Base-by-base conservation (phyloP, 345 rosid species). In the Gossypium stocksii region DNA sequence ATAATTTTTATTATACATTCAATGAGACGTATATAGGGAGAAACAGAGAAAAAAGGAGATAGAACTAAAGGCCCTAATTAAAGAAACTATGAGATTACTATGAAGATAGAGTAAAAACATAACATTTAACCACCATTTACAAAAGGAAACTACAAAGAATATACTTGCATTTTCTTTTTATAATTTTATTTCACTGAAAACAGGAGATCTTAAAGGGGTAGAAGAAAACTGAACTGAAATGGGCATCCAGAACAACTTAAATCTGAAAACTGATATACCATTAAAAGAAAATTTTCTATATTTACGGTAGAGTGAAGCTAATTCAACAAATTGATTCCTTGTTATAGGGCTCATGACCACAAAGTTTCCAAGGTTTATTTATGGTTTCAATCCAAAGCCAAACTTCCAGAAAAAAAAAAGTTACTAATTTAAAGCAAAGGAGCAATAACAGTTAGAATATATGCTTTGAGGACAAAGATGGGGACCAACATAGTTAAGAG, bases 261-360 rank as follows among this genome's bases (percentile, higher is more conserved):
- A 41, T 69, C 72, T 27, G 16, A 51, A 51, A 51, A 48, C 16
- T 3, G 11, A 27, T 54, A 49, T 25, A 17, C 16, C 52, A 69
- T 69, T 5, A 38, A 19, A 38, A 71, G 34, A 71, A 41, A 56
- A 4, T 38, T 14, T 20, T 56, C 44, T 7, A 23, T 44, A 41
- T 49, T 46, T 22, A 62, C 25, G 34, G 52, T 9, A 62, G 48
- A 71, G 60, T 38, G 38, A 66, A 60, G 41, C 57, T 56, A 69
- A 20, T 75, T 44, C 60, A 43, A 72, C 60, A 63, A 71, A 72
- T 62, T 48, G 71, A 49, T 65, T 75, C 76, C 77, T 22, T 73
- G 27, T n/a, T 15, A 10, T 49, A 51, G 20, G 19, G 48, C 15
- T 65, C 16, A 19, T 65, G 49, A 65, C 34, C 59, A 52, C 53